Evolutionary conservation across 2,329 filamentous ascomycete species (phyloP), one percentile per base, ranked within the genome.

Genomic region (Fusarium anthophilum): DNA sequence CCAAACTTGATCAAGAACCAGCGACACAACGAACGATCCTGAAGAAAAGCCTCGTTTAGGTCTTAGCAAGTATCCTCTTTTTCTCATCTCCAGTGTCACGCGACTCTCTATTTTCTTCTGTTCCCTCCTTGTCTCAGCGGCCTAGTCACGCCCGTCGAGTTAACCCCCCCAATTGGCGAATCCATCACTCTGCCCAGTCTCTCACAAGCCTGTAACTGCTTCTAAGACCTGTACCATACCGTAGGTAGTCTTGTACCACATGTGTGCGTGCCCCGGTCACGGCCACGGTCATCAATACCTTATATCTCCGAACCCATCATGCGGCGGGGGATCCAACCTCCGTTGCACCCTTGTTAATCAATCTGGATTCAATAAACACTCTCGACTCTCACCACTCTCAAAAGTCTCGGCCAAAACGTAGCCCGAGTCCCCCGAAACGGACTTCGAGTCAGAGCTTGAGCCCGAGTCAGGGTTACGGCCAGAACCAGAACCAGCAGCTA

Each of bases 311-410:
- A 72, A 76, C 64, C 77, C 83, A 86, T 81, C 78, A 91, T 91
- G 89, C 87, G 85, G 89, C 85, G 86, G 81, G 80, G 81, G 88
- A 88, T 86, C 83, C 79, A 75, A 77, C 81, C 87, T 89, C 89
- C 87, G 86, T 87, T 85, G 87, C 87, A 86, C 82, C 82, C 79
- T 76, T 82, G 78, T 79, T 78, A 73, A 82, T 86, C 87, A 89
- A 83, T 81, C 87, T 91, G 89, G 89, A 91, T 87, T 81, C 87
- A 80, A 83, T 87, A 87, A 82, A 84, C 63, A 77, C 78, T 73
- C 48, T 84, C 63, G 78, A 78, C 76, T 56, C 65, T 61, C 54
- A 67, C 58, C 66, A 63, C 51, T 51, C 75, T 67, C 69, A 48
- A 55, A 74, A 67, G 55, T 51, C 74, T 69, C 70, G 75, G 76